phyloP scores from a whole-genome alignment of 2,329 filamentous ascomycete species.

The Colletotrichum lentis region DNA sequence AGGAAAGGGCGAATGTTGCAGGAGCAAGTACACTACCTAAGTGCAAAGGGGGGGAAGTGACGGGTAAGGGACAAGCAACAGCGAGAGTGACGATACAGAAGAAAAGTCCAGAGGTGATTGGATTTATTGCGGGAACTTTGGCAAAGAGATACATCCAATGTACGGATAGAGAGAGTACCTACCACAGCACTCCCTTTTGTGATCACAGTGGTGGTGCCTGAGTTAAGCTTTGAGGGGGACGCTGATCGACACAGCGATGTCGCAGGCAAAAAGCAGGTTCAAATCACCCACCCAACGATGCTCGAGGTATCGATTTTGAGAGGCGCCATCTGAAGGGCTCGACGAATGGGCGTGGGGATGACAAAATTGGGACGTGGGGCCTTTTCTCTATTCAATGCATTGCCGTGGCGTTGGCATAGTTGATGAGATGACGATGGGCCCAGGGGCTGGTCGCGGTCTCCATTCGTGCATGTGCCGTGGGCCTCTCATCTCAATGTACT shows the following conservation, averaged over 20 bases:
- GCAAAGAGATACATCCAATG: background rate
- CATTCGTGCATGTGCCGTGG: background rate
- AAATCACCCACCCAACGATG: background rate
- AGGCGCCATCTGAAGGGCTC: conserved; percentile 26
- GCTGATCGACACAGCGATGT: conserved; percentile 37
- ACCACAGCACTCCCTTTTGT: no score
- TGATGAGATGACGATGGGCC: conserved; percentile 22
- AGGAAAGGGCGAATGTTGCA: no score
- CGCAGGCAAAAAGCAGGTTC: conserved; percentile 26
- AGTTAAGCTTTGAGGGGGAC: conserved; percentile 36
- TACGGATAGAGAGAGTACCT: background rate
- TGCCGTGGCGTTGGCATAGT: conserved; percentile 13
- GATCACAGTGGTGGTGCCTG: background rate
- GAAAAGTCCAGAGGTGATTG: background rate
- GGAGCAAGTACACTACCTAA: no score
- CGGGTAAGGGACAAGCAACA: background rate
- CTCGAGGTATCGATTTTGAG: conserved; percentile 1
- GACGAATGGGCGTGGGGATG: conserved; percentile 9
- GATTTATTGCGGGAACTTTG: no score
- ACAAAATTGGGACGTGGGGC: conserved; percentile 27
- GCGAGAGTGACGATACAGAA: conserved; percentile 13
- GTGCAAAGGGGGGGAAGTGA: background rate
- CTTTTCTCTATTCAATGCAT: conserved; percentile 19
- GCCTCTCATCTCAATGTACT: background rate
- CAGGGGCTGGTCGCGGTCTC: background rate